Evolutionary conservation across 805 yeast species (phyloP), one percentile per base, ranked within the genome.

Genomic region (Metschnikowia bowlesiae): DNA sequence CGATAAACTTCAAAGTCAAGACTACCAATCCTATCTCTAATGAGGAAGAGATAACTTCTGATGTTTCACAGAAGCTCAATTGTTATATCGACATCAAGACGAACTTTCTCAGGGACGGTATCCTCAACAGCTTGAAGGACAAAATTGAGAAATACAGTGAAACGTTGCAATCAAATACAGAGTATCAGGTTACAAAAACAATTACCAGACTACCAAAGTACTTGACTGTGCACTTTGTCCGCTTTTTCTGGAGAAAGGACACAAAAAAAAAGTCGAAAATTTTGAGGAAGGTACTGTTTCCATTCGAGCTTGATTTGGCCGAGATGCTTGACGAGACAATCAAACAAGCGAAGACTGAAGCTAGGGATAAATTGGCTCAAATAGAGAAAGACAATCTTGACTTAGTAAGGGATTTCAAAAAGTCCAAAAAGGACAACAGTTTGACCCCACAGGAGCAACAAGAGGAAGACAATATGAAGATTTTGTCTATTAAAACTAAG

Each of bases 161-260:
- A n/a, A 66, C 75, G 6, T 79, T 91, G 53, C 85, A 82, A 46
- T 70, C 83, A 42, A 80, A 90, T 63, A 83, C 95, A n/a, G 73
- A 77, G 22, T 90, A 84, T 66, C 82, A 82, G 56, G 78, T 89
- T 41, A 61, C 68, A 11, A 74, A 75, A 48, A 76, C 79, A 48
- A 85, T 94, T 51, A 79, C 86, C 1, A 82, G 87, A 64, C 73
- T 94, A 57, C 99, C 99, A 52, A 85, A 87, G 62, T 85, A 85
- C 64, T 75, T 94, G 59, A 87, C 92, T 8, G 89, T 94, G 39
- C 96, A 94, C 65, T 94, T 87, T 69, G 94, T 94, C 54, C 81
- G 99, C 63, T 94, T 94, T 66, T 94, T 83, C 68, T 94, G 99
- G 99, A 88, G 92, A 65, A 81, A 92, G 64, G 96, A 92, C 51